Percentiles rank a stretch among this genome's conserved stretches.
Evolutionary conservation across 306 rosid species (phyloP).

Genomic region (Oemleria cerasiformis): DNA sequence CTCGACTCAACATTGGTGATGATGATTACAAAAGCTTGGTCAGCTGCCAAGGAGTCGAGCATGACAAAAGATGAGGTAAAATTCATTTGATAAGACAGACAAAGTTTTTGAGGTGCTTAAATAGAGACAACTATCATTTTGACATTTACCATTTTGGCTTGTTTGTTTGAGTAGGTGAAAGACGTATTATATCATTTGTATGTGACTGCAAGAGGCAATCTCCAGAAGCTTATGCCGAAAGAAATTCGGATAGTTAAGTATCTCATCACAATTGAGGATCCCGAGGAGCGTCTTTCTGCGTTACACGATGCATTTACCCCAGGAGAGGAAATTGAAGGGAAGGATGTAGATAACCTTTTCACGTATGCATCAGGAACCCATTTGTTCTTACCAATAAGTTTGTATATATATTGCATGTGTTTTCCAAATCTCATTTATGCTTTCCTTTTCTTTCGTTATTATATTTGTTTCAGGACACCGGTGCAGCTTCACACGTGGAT

Average conservation of each 20-base stretch:
- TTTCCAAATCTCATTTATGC: neutral
- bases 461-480: slow-evolving; percentile 54
- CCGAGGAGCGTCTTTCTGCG: slow-evolving; percentile 59
- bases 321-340: slow-evolving; percentile 84
- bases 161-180: slow-evolving; percentile 50
- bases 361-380: slow-evolving; percentile 54
- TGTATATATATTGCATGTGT: neutral
- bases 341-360: slow-evolving; percentile 61
- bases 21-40: slow-evolving; percentile 98
- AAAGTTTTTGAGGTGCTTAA: neutral
- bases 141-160: neutral
- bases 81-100: neutral
- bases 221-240: slow-evolving; percentile 80
- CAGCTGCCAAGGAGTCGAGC: slow-evolving; percentile 85
- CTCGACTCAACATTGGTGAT: slow-evolving; percentile 84
- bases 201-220: slow-evolving; percentile 72
- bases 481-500: slow-evolving; percentile 77
- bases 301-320: slow-evolving; percentile 90
- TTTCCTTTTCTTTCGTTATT: slow-evolving; percentile 7
- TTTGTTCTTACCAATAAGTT: neutral
- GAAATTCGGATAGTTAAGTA: slow-evolving; percentile 80
- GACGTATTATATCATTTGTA: slow-evolving; percentile 81
- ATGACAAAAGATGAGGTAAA: slow-evolving; percentile 85
- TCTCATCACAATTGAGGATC: slow-evolving; percentile 71
- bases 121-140: neutral